Conservation (phyloP, 441 rosid genomes). For the Mallotus repandus region DNA sequence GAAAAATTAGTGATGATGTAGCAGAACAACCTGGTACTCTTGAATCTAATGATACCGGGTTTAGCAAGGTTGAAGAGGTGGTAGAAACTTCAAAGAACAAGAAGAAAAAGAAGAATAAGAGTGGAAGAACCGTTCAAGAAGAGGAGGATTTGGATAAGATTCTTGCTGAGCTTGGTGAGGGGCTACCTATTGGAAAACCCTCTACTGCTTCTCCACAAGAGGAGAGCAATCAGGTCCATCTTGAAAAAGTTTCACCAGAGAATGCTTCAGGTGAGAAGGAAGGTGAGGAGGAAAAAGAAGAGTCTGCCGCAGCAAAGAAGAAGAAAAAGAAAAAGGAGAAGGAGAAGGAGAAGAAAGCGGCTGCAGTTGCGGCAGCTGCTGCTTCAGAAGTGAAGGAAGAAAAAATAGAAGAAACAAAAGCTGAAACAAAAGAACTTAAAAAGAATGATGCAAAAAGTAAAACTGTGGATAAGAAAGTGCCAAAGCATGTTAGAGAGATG, state of each 20-base stretch:
- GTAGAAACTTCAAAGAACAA: conserved; percentile 71
- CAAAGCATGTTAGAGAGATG: conserved; percentile 97
- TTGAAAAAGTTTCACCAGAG: conserved; percentile 42
- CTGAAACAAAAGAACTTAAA: conserved; percentile 47
- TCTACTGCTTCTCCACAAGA: conserved; percentile 41
- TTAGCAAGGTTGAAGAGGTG: conserved; percentile 42
- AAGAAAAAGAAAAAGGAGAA: conserved; percentile 91
- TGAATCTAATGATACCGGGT: conserved; percentile 32
- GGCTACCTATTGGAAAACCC: conserved; percentile 39
- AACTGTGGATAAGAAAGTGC: conserved; percentile 79
- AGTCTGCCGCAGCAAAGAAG: conserved; percentile 90
- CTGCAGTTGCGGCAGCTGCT: conserved; percentile 37
- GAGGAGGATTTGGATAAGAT: conserved; percentile 94
- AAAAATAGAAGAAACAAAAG: conserved; percentile 47
- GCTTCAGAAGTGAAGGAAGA: conserved; percentile 53
- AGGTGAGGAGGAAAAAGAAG: conserved; percentile 69
- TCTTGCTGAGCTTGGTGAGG: conserved; percentile 84
- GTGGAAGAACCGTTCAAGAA: conserved; percentile 89
- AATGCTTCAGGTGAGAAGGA: conserved; percentile 59
- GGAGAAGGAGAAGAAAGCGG: conserved; percentile 80
- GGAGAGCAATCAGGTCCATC: conserved; percentile 50
- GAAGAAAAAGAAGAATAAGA: conserved; percentile 80
- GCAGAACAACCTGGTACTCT: conserved; percentile 6
- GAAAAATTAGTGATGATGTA: not conserved
- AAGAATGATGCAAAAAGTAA: conserved; percentile 77